Evolutionary conservation across 169 alveolate genomes (phyloP).

Genomic region (Plasmodium sp.): DNA sequence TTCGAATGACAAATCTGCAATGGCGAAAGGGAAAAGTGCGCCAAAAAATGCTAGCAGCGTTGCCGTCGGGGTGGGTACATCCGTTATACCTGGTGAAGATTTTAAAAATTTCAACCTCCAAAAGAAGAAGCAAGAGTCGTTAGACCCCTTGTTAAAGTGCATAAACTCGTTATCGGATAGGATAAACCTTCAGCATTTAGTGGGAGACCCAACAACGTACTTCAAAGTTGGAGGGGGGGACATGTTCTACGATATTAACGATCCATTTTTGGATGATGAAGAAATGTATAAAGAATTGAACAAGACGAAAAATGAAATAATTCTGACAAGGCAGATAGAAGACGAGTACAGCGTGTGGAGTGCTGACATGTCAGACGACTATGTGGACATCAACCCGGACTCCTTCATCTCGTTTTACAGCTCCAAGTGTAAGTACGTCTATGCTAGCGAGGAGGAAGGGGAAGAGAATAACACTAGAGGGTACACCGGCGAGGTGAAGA

Average conservation of each 20-base stretch:
- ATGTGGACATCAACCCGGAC: constrained; percentile 54
- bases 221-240: constrained; percentile 86
- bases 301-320: constrained; percentile 77
- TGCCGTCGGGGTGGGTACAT: neutral
- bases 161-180: constrained; percentile 85
- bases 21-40: constrained; percentile 1
- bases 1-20: constrained; percentile 14
- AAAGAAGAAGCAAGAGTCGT: constrained; percentile 82
- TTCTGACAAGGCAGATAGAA: constrained; percentile 79
- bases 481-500: neutral
- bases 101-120: constrained; percentile 76
- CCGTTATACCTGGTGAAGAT: constrained; percentile 15
- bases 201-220: constrained; percentile 84
- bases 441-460: constrained; percentile 26
- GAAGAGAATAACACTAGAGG: neutral
- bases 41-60: neutral
- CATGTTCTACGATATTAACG: constrained; percentile 87
- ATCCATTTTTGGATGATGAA: constrained; percentile 85
- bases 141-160: constrained; percentile 83
- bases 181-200: constrained; percentile 83
- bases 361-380: constrained; percentile 80
- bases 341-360: constrained; percentile 85
- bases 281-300: constrained; percentile 81
- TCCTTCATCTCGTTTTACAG: constrained; percentile 56
- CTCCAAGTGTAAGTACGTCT: constrained; percentile 50